These are phyloP conservation scores for Hibiscus tridactylites DNA, from an alignment of 345 rosid genomes.

Conservation along the genomic window DNA sequence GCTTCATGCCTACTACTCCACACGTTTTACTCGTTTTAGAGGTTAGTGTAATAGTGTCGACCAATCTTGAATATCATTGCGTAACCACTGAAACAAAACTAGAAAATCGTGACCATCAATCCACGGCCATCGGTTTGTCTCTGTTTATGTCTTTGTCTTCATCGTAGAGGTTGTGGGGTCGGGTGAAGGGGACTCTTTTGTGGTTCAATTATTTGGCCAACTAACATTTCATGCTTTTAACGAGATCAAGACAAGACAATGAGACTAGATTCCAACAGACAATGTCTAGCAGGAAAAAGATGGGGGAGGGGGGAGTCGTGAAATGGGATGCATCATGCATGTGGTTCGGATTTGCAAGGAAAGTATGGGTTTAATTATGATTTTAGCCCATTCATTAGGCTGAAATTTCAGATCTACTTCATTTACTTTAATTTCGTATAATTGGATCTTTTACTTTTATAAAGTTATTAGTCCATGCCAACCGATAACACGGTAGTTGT, in stretches of 20 bases:
- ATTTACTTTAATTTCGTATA: no score
- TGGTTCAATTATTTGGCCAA: neutral
- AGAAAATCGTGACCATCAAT: neutral
- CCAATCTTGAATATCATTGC: no score
- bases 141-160: neutral
- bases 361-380: neutral
- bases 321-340: neutral
- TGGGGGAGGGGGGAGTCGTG: neutral
- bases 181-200: neutral
- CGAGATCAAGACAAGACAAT: neutral
- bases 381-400: no score
- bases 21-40: neutral
- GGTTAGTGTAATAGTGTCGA: no score
- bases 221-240: neutral
- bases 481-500: neutral
- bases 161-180: neutral
- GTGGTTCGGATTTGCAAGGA: neutral
- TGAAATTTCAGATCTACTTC: no score
- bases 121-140: neutral
- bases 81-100: neutral
- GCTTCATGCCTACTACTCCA: neutral
- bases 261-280: neutral
- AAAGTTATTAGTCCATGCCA: neutral
- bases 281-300: neutral
- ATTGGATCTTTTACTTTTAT: no score